Conservation (phyloP, 371 early-diverging fungal species). For the Synchytrium microbalum region DNA sequence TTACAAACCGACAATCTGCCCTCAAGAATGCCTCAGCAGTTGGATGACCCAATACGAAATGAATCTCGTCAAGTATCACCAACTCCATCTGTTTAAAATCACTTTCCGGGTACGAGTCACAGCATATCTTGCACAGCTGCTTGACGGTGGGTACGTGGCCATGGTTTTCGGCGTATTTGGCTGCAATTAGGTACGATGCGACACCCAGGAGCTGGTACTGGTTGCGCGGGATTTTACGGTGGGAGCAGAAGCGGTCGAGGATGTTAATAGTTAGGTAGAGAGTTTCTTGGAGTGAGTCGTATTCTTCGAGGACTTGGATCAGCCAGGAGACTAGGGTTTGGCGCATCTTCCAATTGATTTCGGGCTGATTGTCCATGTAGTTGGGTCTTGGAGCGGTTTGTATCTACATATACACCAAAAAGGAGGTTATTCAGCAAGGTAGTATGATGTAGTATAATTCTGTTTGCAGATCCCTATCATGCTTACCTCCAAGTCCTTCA, state of each 20-base stretch:
- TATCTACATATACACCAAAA: conserved; percentile 20
- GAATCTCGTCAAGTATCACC: conserved; percentile 74
- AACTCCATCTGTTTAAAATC: conserved; percentile 85
- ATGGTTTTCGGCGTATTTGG: conserved; percentile 94
- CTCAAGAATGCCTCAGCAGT: conserved; percentile 87
- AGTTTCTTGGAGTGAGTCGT: conserved; percentile 91
- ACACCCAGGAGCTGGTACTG: conserved; percentile 98
- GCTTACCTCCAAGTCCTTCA: conserved; percentile 3
- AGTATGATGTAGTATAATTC: not conserved
- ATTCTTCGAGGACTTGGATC: conserved; percentile 83
- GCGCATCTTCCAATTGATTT: conserved; percentile 92
- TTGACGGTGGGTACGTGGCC: conserved; percentile 59
- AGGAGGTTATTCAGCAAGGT: not conserved
- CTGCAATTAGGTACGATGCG: conserved; percentile 84
- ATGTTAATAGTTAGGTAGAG: conserved; percentile 91
- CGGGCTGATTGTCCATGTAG: conserved; percentile 79
- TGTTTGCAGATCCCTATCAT: too few species aligned
- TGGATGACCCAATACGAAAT: conserved; percentile 76
- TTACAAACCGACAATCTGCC: conserved; percentile 79
- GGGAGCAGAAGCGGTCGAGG: conserved; percentile 93
- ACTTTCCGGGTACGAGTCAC: conserved; percentile 62
- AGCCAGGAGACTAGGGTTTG: conserved; percentile 86
- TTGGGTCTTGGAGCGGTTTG: conserved; percentile 62
- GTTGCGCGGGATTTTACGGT: conserved; percentile 65
- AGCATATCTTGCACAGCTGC: conserved; percentile 74